Base-by-base conservation (phyloP, 2,329 filamentous ascomycete genomes). In the Epichloe gansuensis region DNA sequence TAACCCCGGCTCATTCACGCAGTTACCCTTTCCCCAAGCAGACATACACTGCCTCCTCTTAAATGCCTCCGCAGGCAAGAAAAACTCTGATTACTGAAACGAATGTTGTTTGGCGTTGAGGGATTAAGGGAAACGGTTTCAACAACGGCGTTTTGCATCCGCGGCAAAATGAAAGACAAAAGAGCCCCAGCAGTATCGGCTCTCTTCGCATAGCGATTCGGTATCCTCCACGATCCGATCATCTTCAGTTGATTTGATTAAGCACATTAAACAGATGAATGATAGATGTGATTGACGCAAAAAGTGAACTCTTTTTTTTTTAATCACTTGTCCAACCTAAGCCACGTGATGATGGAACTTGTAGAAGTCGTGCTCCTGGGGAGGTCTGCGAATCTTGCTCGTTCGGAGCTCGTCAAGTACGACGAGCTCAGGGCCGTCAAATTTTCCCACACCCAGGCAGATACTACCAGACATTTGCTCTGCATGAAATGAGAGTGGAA, bases 21-120 rank as follows among this genome's bases (percentile, higher is more conserved):
- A 90, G 86, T 60, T 91, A 82, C 75, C 88, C 88, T 60, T 86
- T 82, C 76, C 86, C 86, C 64, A 91, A 91, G 78, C 82, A 91
- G 72, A 74, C 80, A 59, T 91, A 89, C 72, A 70, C 77, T 62
- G 66, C 76, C 58, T 72, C 72, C 46, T 63, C 71, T 52, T 69
- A 64, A 61, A 59, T 56, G 50, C 57, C 59, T 53, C 56, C 51
- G 50, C 57, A 52, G 55, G 57, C 39, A 39, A 44, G 15, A 49
- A 55, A 51, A 25, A 50, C 38, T 54, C 48, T 39, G 11, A 46
- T 51, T 25, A 31, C 38, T 42, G 44, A 52, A 58, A 56, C 57
- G 59, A 62, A 59, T 59, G 57, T 61, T 57, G 60, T 57, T 65
- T 59, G 73, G 72, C 73, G 72, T 74, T 73, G 69, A 65, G 63